phyloP scores from a whole-genome alignment of 495 filamentous ascomycete genomes.

The Aspergillus indologenus region DNA sequence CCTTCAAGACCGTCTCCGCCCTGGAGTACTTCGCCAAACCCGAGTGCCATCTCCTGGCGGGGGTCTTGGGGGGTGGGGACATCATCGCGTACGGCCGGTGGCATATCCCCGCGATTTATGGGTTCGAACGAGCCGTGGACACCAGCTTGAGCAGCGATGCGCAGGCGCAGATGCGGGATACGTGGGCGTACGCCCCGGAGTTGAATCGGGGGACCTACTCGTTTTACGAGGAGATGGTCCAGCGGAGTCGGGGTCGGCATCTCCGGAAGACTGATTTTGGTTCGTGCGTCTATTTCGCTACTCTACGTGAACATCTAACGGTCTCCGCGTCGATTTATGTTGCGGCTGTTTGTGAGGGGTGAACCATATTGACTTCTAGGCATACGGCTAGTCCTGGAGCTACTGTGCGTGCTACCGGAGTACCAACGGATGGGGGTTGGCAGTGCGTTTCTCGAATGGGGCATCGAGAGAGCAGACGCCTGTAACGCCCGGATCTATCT shows the following conservation, averaged over 20 bases:
- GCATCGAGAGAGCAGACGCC: constrained; percentile 47
- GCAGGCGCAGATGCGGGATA: neutral
- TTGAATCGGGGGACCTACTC: neutral
- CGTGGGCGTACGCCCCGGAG: neutral
- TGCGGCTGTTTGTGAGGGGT: too few species aligned
- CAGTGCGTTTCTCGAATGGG: constrained; percentile 46
- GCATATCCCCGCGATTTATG: neutral
- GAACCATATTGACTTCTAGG: neutral
- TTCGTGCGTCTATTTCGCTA: neutral
- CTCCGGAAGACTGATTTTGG: neutral
- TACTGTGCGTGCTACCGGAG: constrained; percentile 34
- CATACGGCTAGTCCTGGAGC: constrained; percentile 19
- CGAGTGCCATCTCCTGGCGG: neutral
- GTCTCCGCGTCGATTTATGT: too few species aligned
- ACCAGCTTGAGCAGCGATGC: neutral
- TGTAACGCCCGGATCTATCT: constrained; percentile 48
- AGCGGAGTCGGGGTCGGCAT: neutral
- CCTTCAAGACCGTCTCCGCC: neutral
- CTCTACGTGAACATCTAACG: too few species aligned
- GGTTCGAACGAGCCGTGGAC: neutral
- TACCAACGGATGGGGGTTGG: constrained; percentile 51
- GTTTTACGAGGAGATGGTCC: neutral
- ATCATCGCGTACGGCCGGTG: neutral
- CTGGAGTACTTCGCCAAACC: neutral
- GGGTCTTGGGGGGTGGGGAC: neutral